These are phyloP conservation scores for Thyridium curvatum DNA, from an alignment of 2,329 filamentous ascomycete genomes.

Conservation along the genomic window DNA sequence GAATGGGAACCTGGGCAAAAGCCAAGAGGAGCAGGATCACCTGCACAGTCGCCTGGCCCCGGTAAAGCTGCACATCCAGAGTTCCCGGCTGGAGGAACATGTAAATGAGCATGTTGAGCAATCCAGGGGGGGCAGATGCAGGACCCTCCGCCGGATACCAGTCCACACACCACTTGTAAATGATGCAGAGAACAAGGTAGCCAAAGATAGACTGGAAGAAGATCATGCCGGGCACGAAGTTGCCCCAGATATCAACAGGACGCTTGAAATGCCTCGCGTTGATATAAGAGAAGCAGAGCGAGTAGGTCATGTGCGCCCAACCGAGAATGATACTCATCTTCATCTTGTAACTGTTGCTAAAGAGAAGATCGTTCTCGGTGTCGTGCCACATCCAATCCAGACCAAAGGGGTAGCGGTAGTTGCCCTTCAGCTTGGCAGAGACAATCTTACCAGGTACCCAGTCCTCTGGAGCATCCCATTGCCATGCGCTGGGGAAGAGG, in stretches of 20 bases:
- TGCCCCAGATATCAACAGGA: constrained; percentile 92
- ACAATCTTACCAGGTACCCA: constrained; percentile 60
- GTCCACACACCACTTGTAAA: constrained; percentile 96
- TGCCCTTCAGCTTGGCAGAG: constrained; percentile 57
- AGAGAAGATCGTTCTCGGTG: constrained; percentile 89
- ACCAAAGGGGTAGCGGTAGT: constrained; percentile 90
- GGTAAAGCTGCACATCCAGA: constrained; percentile 67
- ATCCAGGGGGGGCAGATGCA: constrained; percentile 61
- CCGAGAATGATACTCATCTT: constrained; percentile 97
- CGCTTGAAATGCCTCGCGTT: constrained; percentile 94
- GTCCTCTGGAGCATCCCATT: constrained; percentile 62
- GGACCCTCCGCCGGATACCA: constrained; percentile 44
- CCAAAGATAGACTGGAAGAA: constrained; percentile 99
- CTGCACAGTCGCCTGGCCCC: constrained; percentile 71
- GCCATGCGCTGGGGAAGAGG: constrained; percentile 84
- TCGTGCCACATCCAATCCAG: constrained; percentile 96
- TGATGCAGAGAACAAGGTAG: constrained; percentile 86
- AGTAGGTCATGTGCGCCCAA: constrained; percentile 99
- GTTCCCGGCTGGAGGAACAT: constrained; percentile 92
- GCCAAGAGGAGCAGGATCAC: constrained; percentile 74
- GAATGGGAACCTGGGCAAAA: constrained; percentile 77
- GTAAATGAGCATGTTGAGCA: constrained; percentile 99
- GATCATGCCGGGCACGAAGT: constrained; percentile 97
- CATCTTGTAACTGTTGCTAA: constrained; percentile 99
- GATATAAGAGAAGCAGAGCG: constrained; percentile 83